phyloP scores from a whole-genome alignment of 2,329 filamentous ascomycete species.

The Pyrenochaeta sp. region DNA sequence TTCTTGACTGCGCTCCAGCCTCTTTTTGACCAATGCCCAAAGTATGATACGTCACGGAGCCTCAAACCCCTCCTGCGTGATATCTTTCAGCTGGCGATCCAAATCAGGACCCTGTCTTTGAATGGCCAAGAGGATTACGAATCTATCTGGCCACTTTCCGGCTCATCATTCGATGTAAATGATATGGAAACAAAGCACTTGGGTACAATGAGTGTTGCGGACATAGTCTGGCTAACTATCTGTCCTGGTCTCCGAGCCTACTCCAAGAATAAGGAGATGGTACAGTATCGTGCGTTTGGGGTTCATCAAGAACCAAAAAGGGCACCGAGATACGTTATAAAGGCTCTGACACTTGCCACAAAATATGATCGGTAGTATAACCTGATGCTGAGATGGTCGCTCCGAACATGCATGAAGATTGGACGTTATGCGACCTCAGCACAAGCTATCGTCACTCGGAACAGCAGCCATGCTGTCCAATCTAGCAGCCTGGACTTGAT shows the following conservation, averaged over 20 bases:
- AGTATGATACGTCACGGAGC: neutral
- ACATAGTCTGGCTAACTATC: neutral
- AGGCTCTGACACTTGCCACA: no score
- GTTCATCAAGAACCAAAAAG: neutral
- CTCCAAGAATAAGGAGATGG: neutral
- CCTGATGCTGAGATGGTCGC: no score
- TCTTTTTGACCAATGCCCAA: neutral
- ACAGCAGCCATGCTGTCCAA: no score
- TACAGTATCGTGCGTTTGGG: neutral
- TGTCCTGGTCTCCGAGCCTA: neutral
- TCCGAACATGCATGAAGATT: no score
- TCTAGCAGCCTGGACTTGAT: no score
- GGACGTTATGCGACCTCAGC: no score
- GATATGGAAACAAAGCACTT: neutral
- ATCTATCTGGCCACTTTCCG: neutral
- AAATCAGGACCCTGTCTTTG: conserved; percentile 1
- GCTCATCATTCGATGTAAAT: neutral
- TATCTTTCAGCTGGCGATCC: neutral
- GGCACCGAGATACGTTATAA: neutral
- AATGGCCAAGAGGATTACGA: neutral
- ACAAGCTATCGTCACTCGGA: no score
- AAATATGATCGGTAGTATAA: no score
- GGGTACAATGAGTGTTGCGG: neutral
- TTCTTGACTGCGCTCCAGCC: neutral
- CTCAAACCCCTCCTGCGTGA: neutral